These are phyloP conservation scores for Xylaria longipes DNA, from an alignment of 495 filamentous ascomycete species.

Conservation along the genomic window DNA sequence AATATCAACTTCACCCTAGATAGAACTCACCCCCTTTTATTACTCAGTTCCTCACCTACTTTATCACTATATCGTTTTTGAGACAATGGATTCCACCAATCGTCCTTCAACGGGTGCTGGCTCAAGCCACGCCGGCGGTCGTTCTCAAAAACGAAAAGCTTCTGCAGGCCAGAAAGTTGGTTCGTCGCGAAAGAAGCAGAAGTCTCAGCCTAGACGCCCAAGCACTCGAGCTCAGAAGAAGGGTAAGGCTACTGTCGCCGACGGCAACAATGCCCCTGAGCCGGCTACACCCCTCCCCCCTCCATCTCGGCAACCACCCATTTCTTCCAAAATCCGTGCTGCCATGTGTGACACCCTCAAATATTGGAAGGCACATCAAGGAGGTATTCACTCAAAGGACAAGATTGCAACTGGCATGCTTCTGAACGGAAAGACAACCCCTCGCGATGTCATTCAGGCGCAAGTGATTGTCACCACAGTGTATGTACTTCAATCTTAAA, in stretches of 20 bases:
- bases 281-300: not conserved
- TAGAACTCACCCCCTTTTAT: not conserved
- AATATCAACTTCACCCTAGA: not conserved
- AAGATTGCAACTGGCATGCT: conserved; percentile 63
- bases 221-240: not conserved
- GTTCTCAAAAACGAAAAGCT: not conserved
- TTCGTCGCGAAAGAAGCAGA: not conserved
- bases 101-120: not conserved
- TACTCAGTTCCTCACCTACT: not conserved
- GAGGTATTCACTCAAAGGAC: conserved; percentile 59
- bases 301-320: conserved; percentile 37
- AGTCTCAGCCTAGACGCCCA: not conserved
- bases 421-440: conserved; percentile 62
- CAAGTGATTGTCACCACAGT: conserved; percentile 70
- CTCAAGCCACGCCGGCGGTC: not conserved
- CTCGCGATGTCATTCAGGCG: conserved; percentile 64
- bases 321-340: conserved; percentile 67
- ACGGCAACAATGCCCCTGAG: not conserved
- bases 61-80: not conserved
- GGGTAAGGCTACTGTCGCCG: not conserved
- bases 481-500: conserved; percentile 55
- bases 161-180: not conserved
- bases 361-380: conserved; percentile 70
- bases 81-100: not conserved
- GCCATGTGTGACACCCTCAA: conserved; percentile 70